phyloP scores from a whole-genome alignment of 352 stramenopile genomes.

The Thraustochytrium sp. region DNA sequence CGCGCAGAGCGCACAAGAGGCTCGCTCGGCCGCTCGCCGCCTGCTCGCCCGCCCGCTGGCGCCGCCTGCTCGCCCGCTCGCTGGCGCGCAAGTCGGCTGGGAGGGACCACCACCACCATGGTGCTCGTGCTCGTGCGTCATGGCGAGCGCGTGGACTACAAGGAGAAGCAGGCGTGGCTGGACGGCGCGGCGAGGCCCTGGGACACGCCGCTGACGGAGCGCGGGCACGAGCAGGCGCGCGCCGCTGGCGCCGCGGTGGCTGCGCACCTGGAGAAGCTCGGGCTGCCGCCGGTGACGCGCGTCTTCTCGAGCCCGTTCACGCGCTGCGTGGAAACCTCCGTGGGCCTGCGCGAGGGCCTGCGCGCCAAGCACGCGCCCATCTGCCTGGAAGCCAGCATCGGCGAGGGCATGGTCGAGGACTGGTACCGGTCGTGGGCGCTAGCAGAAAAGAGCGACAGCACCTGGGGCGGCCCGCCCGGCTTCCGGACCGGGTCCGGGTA shows the following conservation, averaged over 20 bases:
- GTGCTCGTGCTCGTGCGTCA: constrained; percentile 30
- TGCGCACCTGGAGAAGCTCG: background rate
- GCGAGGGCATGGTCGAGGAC: background rate
- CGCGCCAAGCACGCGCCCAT: background rate
- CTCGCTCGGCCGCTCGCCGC: no score
- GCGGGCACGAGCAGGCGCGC: background rate
- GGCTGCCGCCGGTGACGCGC: background rate
- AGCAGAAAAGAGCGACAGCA: background rate
- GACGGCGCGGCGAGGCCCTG: background rate
- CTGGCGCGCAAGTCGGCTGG: background rate
- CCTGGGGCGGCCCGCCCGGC: constrained; percentile 4
- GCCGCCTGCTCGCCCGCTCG: no score
- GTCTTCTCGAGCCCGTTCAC: constrained; percentile 28
- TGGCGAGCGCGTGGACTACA: constrained; percentile 13
- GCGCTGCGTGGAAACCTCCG: constrained; percentile 12
- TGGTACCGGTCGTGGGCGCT: constrained; percentile 32
- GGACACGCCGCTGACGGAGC: constrained; percentile 29
- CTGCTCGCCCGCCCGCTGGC: no score
- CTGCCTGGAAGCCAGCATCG: background rate
- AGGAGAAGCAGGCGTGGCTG: background rate
- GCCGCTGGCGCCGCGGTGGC: background rate
- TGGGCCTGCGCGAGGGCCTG: background rate
- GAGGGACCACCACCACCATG: background rate
- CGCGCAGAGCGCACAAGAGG: no score
- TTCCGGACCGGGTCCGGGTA: constrained; percentile 27